phyloP scores from a whole-genome alignment of 1,284 basidiomycete genomes.

The Sanghuangporus weigelae region DNA sequence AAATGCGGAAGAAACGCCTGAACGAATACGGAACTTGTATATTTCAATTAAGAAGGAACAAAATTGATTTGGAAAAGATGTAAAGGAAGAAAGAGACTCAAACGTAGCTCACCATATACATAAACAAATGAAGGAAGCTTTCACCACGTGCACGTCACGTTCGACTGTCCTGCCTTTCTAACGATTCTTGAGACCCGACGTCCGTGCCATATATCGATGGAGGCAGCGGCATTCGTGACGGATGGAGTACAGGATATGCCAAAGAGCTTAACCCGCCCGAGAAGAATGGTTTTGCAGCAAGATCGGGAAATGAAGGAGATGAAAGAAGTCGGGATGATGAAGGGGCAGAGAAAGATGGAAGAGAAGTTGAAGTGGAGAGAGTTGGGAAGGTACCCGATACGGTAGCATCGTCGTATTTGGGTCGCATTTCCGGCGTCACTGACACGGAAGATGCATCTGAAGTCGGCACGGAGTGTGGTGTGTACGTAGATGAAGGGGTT shows the following conservation, averaged over 20 bases:
- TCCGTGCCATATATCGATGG: conserved; percentile 12
- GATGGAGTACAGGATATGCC: conserved; percentile 11
- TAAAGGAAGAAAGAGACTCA: background rate
- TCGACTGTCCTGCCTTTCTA: conserved; percentile 10
- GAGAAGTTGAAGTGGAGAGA: conserved; percentile 8
- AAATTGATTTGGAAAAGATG: background rate
- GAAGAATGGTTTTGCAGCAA: background rate
- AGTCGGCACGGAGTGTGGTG: background rate
- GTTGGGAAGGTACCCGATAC: background rate
- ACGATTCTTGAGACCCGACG: conserved; percentile 3
- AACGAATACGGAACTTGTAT: background rate
- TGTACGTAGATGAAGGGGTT: background rate
- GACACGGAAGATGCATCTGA: background rate
- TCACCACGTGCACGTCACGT: background rate
- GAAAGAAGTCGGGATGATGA: background rate
- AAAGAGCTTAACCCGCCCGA: background rate
- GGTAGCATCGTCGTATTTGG: background rate
- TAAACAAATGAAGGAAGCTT: background rate
- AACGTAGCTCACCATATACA: background rate
- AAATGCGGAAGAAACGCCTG: background rate
- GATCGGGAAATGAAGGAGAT: conserved; percentile 1
- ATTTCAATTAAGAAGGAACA: background rate
- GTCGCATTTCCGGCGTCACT: background rate
- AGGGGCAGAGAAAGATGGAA: conserved; percentile 2
- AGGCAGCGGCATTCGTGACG: conserved; percentile 13